These are phyloP conservation scores for Neocallimastix lanati DNA, from an alignment of 192 early-diverging fungal species.

Conservation along the genomic window DNA sequence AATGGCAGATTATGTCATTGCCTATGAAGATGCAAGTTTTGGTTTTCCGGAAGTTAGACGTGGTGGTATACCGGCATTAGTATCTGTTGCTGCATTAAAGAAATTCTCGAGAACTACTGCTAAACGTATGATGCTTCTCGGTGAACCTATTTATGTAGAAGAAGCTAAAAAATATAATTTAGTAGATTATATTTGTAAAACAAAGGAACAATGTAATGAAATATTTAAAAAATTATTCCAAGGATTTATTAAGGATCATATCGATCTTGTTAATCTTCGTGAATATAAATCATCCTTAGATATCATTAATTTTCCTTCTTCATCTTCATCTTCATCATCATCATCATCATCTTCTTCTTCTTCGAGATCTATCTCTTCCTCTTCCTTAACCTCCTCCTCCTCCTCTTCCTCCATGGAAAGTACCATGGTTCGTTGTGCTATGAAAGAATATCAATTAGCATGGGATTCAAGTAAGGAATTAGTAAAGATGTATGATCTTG, in stretches of 20 bases:
- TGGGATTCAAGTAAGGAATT: background rate
- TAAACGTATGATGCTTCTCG: background rate
- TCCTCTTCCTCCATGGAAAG: background rate
- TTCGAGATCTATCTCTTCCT: no score
- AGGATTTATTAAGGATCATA: background rate
- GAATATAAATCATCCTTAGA: background rate
- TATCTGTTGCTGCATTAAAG: background rate
- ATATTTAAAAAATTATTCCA: background rate
- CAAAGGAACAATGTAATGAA: background rate
- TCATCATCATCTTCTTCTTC: no score
- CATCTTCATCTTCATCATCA: no score
- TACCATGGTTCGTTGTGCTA: background rate
- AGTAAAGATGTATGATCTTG: background rate
- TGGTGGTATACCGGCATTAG: background rate
- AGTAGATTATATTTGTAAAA: background rate
- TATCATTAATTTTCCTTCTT: no score
- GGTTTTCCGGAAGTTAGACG: background rate
- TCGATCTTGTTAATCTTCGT: background rate
- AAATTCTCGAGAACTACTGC: background rate
- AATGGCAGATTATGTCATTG: background rate
- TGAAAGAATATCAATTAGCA: background rate
- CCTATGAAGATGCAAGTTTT: background rate
- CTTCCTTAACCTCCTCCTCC: no score
- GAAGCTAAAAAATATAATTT: background rate
- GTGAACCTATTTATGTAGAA: background rate